These are phyloP conservation scores for Onygenales sp. DNA, from an alignment of 2,329 filamentous ascomycete species.

Conservation along the genomic window DNA sequence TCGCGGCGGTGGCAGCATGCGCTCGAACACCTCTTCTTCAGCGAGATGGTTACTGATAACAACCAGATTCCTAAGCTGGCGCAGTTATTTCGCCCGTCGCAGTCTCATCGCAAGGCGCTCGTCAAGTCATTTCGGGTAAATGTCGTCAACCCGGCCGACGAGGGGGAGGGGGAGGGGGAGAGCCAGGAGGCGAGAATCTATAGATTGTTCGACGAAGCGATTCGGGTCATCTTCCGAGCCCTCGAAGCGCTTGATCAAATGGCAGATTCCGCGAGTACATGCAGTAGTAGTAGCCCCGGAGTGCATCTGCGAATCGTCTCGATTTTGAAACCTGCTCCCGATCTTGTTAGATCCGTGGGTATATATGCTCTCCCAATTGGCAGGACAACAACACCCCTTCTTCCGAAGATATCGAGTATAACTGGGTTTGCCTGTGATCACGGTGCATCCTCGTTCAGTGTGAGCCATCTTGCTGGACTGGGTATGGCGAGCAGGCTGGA, in stretches of 20 bases:
- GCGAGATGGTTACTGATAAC: not conserved
- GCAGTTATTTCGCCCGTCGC: not conserved
- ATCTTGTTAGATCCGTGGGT: not conserved
- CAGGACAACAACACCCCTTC: too few species aligned
- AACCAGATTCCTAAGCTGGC: not conserved
- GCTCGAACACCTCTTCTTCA: not conserved
- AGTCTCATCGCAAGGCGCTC: not conserved
- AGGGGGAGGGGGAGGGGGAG: not conserved
- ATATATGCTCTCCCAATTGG: too few species aligned
- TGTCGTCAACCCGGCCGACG: not conserved
- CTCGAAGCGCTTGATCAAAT: not conserved
- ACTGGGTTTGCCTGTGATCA: too few species aligned
- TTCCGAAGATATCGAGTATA: too few species aligned
- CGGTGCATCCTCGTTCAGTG: too few species aligned
- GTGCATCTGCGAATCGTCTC: not conserved
- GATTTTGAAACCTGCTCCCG: not conserved
- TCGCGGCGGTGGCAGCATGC: slow-evolving; percentile 3
- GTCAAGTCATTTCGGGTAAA: not conserved
- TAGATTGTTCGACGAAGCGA: not conserved
- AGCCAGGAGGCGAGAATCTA: not conserved
- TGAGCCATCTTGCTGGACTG: too few species aligned
- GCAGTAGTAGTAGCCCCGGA: not conserved
- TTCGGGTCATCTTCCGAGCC: not conserved
- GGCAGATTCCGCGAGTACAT: not conserved
- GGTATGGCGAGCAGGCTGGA: too few species aligned